These are phyloP conservation scores for Croton laevigatus DNA, from an alignment of 441 rosid species.

Conservation along the genomic window DNA sequence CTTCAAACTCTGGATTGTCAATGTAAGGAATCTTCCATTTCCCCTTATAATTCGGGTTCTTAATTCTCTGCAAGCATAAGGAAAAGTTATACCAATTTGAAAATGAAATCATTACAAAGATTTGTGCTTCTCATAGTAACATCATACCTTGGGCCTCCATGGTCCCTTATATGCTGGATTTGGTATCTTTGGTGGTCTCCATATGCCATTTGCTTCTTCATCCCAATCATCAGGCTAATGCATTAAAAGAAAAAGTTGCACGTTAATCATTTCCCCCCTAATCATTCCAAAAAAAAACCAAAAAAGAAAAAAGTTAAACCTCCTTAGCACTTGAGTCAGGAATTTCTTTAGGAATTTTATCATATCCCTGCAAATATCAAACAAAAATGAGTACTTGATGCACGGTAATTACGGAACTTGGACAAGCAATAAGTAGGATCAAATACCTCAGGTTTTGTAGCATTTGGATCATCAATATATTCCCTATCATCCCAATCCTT, in stretches of 20 bases:
- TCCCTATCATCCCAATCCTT: constrained; percentile 94
- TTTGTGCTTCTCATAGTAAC: constrained; percentile 8
- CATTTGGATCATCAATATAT: constrained; percentile 80
- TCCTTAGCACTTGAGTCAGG: constrained; percentile 72
- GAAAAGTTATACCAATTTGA: constrained; percentile 10
- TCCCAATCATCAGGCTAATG: constrained; percentile 87
- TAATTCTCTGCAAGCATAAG: constrained; percentile 54
- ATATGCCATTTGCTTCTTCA: constrained; percentile 74
- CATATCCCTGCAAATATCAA: constrained; percentile 56
- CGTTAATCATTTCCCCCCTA: not conserved
- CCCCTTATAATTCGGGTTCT: constrained; percentile 89
- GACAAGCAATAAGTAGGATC: not conserved
- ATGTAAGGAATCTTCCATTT: constrained; percentile 90
- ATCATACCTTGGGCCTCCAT: constrained; percentile 80
- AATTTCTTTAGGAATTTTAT: constrained; percentile 67
- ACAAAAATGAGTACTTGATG: not conserved
- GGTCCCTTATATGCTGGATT: constrained; percentile 90
- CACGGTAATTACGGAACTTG: not conserved
- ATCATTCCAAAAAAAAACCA: not conserved
- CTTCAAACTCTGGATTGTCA: constrained; percentile 99
- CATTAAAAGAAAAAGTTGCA: constrained; percentile 7
- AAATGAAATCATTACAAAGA: not conserved
- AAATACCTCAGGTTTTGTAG: constrained; percentile 72
- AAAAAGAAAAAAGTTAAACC: constrained; percentile 38
- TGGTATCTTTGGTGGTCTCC: constrained; percentile 76